Percentiles rank a stretch among this genome's conserved stretches.
These are phyloP conservation scores for Arthrobotrys conoides DNA, from an alignment of 2,329 filamentous ascomycete species.

Conservation along the genomic window DNA sequence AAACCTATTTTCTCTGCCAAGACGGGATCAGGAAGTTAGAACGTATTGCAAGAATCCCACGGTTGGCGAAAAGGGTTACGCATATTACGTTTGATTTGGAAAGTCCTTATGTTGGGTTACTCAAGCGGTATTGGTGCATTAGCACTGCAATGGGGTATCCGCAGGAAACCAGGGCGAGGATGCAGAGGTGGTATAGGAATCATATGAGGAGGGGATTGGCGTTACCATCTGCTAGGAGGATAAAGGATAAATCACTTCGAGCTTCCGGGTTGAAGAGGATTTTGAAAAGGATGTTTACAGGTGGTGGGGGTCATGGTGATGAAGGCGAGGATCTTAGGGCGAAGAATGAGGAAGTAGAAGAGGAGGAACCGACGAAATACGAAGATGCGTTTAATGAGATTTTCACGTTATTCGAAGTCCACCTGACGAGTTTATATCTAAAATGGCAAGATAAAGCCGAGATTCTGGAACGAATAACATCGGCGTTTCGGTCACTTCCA, in stretches of 20 bases:
- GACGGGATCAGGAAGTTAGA: conserved; percentile 50
- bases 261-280: conserved; percentile 17
- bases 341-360: not conserved
- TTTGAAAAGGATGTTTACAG: conserved; percentile 15
- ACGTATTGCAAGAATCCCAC: conserved; percentile 33
- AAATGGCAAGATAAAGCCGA: conserved; percentile 54
- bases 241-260: conserved; percentile 14
- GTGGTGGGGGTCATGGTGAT: not conserved
- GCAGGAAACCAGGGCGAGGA: conserved; percentile 38
- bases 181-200: conserved; percentile 54
- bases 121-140: conserved; percentile 56
- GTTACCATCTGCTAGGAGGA: conserved; percentile 14
- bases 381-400: conserved; percentile 55
- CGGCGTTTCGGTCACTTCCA: conserved; percentile 43
- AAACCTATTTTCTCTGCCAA: conserved; percentile 56
- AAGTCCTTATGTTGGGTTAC: conserved; percentile 48
- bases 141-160: conserved; percentile 50
- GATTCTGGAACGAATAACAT: conserved; percentile 45
- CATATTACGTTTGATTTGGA: conserved; percentile 52
- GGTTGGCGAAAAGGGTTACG: conserved; percentile 37
- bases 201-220: conserved; percentile 36
- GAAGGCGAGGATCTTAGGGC: not conserved
- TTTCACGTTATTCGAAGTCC: conserved; percentile 53
- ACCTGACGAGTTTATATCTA: conserved; percentile 37
- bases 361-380: conserved; percentile 39